Base-by-base conservation (phyloP, 352 stramenopile species). In the Stephanocyclus meneghinianus region DNA sequence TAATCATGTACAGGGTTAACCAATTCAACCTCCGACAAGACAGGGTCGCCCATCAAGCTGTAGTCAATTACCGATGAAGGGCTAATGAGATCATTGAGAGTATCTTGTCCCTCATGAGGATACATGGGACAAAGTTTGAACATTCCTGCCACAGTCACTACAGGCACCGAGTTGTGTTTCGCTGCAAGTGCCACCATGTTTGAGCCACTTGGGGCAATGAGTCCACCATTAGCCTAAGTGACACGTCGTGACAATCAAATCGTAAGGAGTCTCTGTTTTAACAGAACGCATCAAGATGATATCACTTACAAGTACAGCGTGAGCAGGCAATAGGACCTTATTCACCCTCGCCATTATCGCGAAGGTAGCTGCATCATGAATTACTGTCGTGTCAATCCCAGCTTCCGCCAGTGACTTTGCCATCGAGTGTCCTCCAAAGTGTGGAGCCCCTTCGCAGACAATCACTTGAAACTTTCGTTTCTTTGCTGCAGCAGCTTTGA, bases 101-200 rank as follows among this genome's bases (percentile, higher is more conserved):
- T 96, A 84, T 98, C 96, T 63, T 98, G 90, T 75, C 87, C 87
- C 64, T 99, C 96, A 80, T 99, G 96, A n/a, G 96, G 96, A 78
- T 98, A 99, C 72, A 99, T 90, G 26, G 97, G 97, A 57, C 95
- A 98, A 26, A 99, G 92, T 81, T 99, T 99, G 90, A 98, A 99
- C 61, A 99, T 92, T 29, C 96, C 96, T 7, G 96, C 96, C 18
- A 99, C 91, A 64, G 95, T 98, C n/a, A 99, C 95, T 0, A 99
- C 94, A 7, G 97, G 97, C 4, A 99, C 96, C 10, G 94, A 96
- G 86, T 97, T 98, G 74, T 98, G 95, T 61, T 97, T 97, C 29
- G 97, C 97, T 7, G 96, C 96, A 7, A 99, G 89, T 29, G 95
- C 95, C 29, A 98, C 96, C 80, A 98, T 97, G 72, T 99, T 96